These are phyloP conservation scores for Starmerella stigmatis DNA, from an alignment of 805 yeast genomes.

Conservation along the genomic window DNA sequence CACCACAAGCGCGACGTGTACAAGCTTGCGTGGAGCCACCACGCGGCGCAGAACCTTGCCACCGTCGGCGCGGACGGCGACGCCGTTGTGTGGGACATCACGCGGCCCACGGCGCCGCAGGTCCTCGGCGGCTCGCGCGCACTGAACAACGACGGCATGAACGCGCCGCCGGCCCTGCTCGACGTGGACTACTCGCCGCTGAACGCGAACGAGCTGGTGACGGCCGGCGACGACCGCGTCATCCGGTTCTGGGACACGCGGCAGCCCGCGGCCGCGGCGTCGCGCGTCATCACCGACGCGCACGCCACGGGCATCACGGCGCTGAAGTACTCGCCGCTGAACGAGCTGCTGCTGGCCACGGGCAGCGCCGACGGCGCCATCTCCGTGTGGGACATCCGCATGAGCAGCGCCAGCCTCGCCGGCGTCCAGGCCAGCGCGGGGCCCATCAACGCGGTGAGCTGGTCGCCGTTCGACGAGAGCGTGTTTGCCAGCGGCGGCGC, in stretches of 20 bases:
- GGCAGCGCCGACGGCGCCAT: constrained; percentile 72
- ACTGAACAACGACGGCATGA: constrained; percentile 43
- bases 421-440: constrained; percentile 57
- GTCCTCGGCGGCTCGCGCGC: constrained; percentile 46
- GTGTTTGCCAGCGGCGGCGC: constrained; percentile 48
- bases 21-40: constrained; percentile 57
- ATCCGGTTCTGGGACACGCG: constrained; percentile 51
- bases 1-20: constrained; percentile 59
- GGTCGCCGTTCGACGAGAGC: constrained; percentile 41
- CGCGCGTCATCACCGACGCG: constrained; percentile 33
- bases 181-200: constrained; percentile 56
- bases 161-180: constrained; percentile 43
- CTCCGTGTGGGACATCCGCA: constrained; percentile 64
- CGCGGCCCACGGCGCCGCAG: constrained; percentile 34
- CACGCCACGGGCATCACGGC: constrained; percentile 59
- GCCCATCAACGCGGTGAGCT: constrained; percentile 46
- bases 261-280: constrained; percentile 3
- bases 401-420: constrained; percentile 47
- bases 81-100: constrained; percentile 61
- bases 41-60: constrained; percentile 36
- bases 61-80: constrained; percentile 59
- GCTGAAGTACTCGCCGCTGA: constrained; percentile 51
- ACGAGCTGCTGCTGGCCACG: constrained; percentile 50
- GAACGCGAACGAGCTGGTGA: constrained; percentile 47
- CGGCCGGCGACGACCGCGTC: constrained; percentile 69